Percentiles rank a stretch among this genome's conserved stretches.
Evolutionary conservation across 441 rosid species (phyloP).

Genomic region (Croton laevigatus): DNA sequence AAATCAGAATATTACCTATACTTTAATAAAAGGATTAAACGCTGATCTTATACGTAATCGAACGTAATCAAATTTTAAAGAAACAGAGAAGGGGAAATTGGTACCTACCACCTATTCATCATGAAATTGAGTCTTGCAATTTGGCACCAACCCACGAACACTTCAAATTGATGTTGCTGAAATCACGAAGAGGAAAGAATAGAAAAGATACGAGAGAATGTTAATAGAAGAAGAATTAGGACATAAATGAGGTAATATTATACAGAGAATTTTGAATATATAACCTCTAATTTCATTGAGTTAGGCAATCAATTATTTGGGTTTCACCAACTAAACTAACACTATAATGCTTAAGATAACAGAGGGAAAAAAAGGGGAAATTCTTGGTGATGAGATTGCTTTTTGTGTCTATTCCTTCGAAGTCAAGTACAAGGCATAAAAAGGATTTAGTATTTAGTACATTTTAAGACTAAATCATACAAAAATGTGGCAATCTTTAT

Average conservation of each 20-base stretch:
- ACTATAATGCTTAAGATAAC: background rate
- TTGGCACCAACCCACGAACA: background rate
- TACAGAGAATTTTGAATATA: background rate
- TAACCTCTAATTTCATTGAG: background rate
- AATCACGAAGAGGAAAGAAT: background rate
- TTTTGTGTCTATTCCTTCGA: background rate
- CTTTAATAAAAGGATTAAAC: too few relatives aligned
- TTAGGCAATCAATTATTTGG: slow-evolving; percentile 5
- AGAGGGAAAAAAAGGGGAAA: background rate
- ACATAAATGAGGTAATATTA: background rate
- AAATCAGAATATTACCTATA: too few relatives aligned
- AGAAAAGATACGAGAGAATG: too few relatives aligned
- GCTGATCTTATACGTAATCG: too few relatives aligned
- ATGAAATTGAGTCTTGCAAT: background rate
- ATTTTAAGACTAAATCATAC: background rate
- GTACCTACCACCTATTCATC: background rate
- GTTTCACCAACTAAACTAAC: slow-evolving; percentile 14
- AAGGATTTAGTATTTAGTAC: background rate
- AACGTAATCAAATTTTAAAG: too few relatives aligned
- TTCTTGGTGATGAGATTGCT: background rate
- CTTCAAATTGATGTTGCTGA: background rate
- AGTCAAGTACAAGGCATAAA: slow-evolving; percentile 6
- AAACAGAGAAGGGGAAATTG: background rate
- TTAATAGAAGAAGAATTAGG: too few relatives aligned
- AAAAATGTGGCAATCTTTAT: background rate